phyloP scores from a whole-genome alignment of 2,329 filamentous ascomycete genomes.

The Monosporascus sp. region DNA sequence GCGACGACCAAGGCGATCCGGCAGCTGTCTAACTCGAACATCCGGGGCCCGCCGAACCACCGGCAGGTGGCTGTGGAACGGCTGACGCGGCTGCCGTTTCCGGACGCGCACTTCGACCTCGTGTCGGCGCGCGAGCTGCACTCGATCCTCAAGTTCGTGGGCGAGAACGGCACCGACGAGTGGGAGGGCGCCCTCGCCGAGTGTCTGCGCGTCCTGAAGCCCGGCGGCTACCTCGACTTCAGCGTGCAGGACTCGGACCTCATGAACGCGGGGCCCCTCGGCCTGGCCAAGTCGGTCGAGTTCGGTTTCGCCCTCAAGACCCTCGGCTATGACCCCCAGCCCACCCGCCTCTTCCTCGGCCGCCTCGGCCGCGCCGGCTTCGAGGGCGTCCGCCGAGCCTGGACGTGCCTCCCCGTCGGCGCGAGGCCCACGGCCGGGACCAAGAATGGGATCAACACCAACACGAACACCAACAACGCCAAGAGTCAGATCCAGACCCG shows the following conservation, averaged over 20 bases:
- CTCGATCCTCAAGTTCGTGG: constrained; percentile 69
- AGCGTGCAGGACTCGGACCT: constrained; percentile 85
- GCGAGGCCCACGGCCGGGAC: constrained; percentile 34
- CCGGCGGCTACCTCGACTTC: constrained; percentile 89
- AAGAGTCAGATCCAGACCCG: constrained; percentile 10
- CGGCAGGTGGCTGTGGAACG: constrained; percentile 72
- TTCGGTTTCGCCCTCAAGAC: constrained; percentile 88
- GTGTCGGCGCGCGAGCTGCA: constrained; percentile 86
- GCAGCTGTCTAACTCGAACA: constrained; percentile 66
- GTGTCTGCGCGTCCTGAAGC: constrained; percentile 86
- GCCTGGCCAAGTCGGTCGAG: constrained; percentile 79
- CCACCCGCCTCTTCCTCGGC: constrained; percentile 74
- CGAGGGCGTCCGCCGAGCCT: constrained; percentile 72
- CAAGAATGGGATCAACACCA: too few relatives aligned
- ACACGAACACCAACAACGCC: constrained; percentile 21
- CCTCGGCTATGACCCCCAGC: constrained; percentile 80
- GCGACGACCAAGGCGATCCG: constrained; percentile 69
- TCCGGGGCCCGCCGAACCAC: constrained; percentile 83
- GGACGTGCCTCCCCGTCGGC: constrained; percentile 85
- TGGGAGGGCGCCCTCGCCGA: constrained; percentile 82
- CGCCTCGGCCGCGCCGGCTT: constrained; percentile 74
- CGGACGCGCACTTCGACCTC: constrained; percentile 80
- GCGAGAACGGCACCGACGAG: constrained; percentile 68
- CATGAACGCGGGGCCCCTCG: constrained; percentile 73
- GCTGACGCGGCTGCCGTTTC: constrained; percentile 78